Base-by-base conservation (phyloP, 371 early-diverging fungal species). In the Apophysomyces trapeziformis region DNA sequence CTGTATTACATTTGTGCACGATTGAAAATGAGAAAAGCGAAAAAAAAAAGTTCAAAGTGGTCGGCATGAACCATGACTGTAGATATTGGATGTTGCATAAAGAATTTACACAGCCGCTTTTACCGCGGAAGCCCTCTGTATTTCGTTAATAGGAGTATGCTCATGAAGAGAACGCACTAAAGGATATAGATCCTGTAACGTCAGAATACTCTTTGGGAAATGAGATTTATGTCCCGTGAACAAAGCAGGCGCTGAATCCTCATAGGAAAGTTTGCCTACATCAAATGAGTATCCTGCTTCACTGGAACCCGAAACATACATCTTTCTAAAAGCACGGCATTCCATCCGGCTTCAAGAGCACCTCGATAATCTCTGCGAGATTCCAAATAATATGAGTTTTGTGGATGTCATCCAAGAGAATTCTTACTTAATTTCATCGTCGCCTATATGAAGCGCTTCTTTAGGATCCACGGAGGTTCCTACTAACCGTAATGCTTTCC, bases 311-410 rank as follows among this genome's bases (percentile, higher is more conserved):
- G 35, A 41, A 14, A 58, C 67, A 57, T 72, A 72, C 76, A 58
- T 71, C 81, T 65, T 47, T 75, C 68, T 47, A 80, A 58, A 38
- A 80, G 60, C 1, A 78, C 71, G 1, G 78, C 72, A 57, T 77
- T 61, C 81, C 76, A 76, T 14, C 81, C 78, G 54, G 81, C 81
- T 32, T 69, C 62, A 18, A 56, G 41, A 26, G 81, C 78, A 35
- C 79, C 79, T 71, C 62, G 41, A 26, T 41, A 65, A 46, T 63
- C 64, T 12, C 44, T 41, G 14, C 12, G 0, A 11, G n/a, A 8
- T 9, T 43, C 36, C 18, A 7, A 63, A 61, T 8, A 41, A 26
- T 36, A 6, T 63, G 14, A 46, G 26, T 2, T 26, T 2, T 26
- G 32, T 26, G 32, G 32, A 26, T 26, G 2, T 26, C 32, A 26